Evolutionary conservation across 768 basidiomycete genomes (phyloP), one percentile per base, ranked within the genome.

Genomic region (Pisolithus microcarpus): DNA sequence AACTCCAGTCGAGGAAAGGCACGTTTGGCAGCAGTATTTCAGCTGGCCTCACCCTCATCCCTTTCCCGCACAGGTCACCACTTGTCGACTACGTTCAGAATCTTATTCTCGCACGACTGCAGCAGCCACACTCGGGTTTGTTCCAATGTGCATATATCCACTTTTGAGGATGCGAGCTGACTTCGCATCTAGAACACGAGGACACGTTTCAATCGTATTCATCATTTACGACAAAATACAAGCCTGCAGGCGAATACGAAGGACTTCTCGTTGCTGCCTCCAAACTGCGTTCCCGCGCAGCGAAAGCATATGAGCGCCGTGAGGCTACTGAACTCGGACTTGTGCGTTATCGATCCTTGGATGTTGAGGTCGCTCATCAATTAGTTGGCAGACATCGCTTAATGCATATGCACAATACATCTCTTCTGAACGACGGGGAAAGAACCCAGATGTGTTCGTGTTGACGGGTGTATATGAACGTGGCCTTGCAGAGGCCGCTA

Each of bases 201-300:
- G 80, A 87, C 13, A 94, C 92, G 0, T 84, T 84, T 51, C 84
- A 90, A 59, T 75, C 80, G 2, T 98, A 95, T 64, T 96, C 94
- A 0, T 78, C 84, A 0, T 96, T 97, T 70, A 90, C 91, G 15
- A 90, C 91, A 1, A 78, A 79, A 49, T 77, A 87, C 65, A 80
- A 83, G 58, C 79, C 86, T 13, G 72, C 83, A 0, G 69, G 76
- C n/a, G 77, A 85, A 39, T 98, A 98, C 62, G 92, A 95, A 61
- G 58, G 72, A 0, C 68, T 84, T 7, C 78, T 97, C 23, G 76
- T 95, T 16, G 66, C 78, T 1, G 92, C 91, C 2, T 91, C 91
- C 15, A 86, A 87, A 65, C 65, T 79, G 30, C 81, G 84, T 15
- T 71, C 77, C 7, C 75, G 75, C 40, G 80, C 83, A 1, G 73